These are phyloP conservation scores for Hypsizygus ulmarius DNA, from an alignment of 1,284 basidiomycete species.

Conservation along the genomic window DNA sequence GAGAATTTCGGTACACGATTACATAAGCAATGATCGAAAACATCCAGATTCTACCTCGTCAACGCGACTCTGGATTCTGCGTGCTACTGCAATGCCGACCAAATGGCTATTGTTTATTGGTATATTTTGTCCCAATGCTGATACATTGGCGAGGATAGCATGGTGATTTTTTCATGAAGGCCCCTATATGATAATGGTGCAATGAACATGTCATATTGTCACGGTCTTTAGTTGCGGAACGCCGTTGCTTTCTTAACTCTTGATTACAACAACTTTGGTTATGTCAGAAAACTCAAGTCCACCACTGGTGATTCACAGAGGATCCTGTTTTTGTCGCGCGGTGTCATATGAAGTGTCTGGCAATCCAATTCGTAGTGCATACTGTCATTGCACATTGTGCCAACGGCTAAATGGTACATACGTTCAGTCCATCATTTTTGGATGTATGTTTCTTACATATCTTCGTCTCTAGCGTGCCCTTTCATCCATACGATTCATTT, in stretches of 20 bases:
- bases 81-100: too few species aligned
- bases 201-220: too few species aligned
- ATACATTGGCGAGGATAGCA: neutral
- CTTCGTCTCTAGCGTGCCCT: slow-evolving; percentile 43
- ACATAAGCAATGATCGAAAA: slow-evolving; percentile 24
- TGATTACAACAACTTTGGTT: neutral
- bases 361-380: slow-evolving; percentile 51
- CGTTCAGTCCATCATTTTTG: neutral
- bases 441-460: slow-evolving; percentile 1
- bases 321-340: slow-evolving; percentile 54
- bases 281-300: neutral
- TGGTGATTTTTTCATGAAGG: neutral
- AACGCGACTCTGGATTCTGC: neutral
- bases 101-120: too few species aligned
- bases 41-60: too few species aligned
- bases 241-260: neutral
- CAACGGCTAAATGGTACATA: slow-evolving; percentile 52
- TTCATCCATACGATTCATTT: slow-evolving; percentile 64
- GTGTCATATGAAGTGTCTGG: slow-evolving; percentile 45
- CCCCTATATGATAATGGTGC: too few species aligned
- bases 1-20: slow-evolving; percentile 43
- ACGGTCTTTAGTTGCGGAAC: too few species aligned
- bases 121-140: too few species aligned
- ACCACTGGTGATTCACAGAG: slow-evolving; percentile 18
- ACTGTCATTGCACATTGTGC: slow-evolving; percentile 65